These are phyloP conservation scores for Thelonectria discophora DNA, from an alignment of 2,329 filamentous ascomycete species.

Conservation along the genomic window DNA sequence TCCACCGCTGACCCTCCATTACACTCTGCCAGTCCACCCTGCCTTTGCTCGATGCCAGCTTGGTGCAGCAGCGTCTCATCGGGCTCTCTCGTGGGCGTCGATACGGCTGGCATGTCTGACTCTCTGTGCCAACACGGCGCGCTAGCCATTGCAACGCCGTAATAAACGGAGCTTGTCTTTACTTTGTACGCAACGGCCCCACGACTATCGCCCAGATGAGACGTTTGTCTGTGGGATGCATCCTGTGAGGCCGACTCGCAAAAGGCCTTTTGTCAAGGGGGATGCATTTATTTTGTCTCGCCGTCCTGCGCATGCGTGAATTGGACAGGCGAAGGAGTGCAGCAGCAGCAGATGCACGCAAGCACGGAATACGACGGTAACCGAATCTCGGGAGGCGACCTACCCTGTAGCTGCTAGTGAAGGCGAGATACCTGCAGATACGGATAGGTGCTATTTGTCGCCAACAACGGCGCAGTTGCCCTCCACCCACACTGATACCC, in stretches of 20 bases:
- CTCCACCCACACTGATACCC: no score
- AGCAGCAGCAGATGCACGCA: constrained; percentile 9
- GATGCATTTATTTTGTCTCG: background rate
- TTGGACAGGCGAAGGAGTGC: constrained; percentile 13
- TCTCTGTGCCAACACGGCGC: no score
- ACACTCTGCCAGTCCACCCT: constrained; percentile 21
- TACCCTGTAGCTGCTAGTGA: background rate
- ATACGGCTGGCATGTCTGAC: constrained; percentile 2
- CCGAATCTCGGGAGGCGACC: background rate
- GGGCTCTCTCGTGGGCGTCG: constrained; percentile 2
- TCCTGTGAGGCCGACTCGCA: no score
- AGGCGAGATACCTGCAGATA: no score
- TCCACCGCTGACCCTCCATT: constrained; percentile 37
- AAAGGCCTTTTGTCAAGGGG: no score
- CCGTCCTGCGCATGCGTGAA: background rate
- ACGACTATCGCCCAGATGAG: no score
- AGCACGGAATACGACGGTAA: constrained; percentile 13
- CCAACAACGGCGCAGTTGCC: no score
- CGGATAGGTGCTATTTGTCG: no score
- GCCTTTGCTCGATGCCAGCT: constrained; percentile 4
- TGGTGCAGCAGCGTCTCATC: constrained; percentile 12
- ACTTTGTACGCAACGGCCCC: no score
- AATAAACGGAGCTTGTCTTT: constrained; percentile 31
- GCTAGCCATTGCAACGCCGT: constrained; percentile 26
- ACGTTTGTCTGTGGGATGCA: no score